Conservation (phyloP, 75 land plant species). For the Sequoiadendron giganteum region DNA sequence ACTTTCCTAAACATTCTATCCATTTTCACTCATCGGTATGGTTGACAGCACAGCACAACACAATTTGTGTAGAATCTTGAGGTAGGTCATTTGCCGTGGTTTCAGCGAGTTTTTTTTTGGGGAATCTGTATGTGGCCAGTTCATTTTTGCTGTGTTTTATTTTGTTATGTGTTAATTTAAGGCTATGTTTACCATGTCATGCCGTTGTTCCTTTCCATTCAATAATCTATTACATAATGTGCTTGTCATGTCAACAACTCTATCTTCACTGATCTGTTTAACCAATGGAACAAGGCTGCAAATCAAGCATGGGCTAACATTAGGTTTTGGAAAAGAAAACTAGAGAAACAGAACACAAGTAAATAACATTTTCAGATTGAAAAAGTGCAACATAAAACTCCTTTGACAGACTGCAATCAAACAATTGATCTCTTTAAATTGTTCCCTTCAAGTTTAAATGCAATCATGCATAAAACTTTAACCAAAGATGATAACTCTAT, state of each 20-base stretch:
- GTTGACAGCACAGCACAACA: no score
- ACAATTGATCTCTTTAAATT: not conserved
- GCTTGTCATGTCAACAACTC: conserved; percentile 78
- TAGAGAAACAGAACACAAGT: not conserved
- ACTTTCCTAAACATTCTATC: no score
- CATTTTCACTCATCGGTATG: no score
- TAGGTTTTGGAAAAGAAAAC: not conserved
- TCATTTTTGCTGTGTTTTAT: no score
- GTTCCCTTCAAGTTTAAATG: not conserved
- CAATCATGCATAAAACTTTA: no score
- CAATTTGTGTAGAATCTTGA: no score
- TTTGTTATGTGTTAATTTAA: no score
- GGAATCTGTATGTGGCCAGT: no score
- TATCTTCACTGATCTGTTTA: conserved; percentile 83
- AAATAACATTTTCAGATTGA: not conserved
- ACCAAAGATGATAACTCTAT: not conserved
- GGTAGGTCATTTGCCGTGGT: no score
- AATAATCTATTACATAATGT: conserved; percentile 77
- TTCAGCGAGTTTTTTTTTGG: no score
- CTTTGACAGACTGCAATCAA: not conserved
- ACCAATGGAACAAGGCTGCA: conserved; percentile 94
- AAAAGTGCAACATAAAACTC: not conserved
- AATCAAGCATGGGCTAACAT: not conserved
- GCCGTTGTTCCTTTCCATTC: conserved; percentile 89
- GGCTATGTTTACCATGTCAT: conserved; percentile 94